Base-by-base conservation (phyloP, 805 yeast species). In the Suhomyces emberorum region DNA sequence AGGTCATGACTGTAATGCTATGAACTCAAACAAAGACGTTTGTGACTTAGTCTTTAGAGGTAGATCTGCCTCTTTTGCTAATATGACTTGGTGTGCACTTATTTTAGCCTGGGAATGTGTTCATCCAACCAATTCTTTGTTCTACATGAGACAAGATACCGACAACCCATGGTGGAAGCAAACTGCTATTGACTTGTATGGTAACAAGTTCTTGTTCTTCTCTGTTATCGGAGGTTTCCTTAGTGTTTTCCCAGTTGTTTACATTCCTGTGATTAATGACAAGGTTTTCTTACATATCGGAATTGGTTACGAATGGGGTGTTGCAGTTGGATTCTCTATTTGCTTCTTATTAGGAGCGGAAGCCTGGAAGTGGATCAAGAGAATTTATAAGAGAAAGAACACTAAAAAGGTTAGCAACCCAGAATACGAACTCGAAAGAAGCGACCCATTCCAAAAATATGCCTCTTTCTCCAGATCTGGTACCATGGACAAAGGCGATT, bases 81-180 rank as follows among this genome's bases (percentile, higher is more conserved):
- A 81, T 1, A 81, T 86, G 81, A 87, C 95, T 0, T 87, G 95
- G 95, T 76, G 89, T 63, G 83, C 91, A 3, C 70, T 87, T 41
- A 55, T 86, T 19, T 65, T 84, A 31, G 93, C 95, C 1, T 85
- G 93, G 93, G 93, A 85, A 61, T 87, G 86, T 48, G 72, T 84
- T 39, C 86, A 84, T 53, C 62, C 79, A 59, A 69, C 82, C 48
- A 69, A 79, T 48, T 85, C 95, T 2, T 65, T 86, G 43, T 84
- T 85, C 60, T 63, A 65, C 36, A 81, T 81, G 85, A 74, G 80
- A 39, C 84, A 84, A 16, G 82, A 78, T 32, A 62, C 81, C 11
- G 78, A 73, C 35, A 35, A 39, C 15, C 70, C 76, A 11, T 78
- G 82, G 48, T 73, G 67, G 50, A 76, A 73, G 26, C 83, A 79